phyloP scores from a whole-genome alignment of 179 eudicot species.

The Pouteria campechiana region DNA sequence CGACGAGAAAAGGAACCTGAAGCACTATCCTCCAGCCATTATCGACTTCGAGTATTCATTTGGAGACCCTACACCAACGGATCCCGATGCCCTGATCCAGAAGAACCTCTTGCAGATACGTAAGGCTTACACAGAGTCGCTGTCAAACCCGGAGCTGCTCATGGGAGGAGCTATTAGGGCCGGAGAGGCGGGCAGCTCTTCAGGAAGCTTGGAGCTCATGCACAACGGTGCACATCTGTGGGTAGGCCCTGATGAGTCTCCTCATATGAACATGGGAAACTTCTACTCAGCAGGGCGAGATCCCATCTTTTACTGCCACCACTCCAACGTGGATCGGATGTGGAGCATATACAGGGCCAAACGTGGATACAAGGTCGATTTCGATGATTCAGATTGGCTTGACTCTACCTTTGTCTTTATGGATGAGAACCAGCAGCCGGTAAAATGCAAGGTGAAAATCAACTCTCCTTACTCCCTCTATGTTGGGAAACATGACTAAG shows the following conservation, averaged over 20 bases:
- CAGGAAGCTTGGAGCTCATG: not conserved
- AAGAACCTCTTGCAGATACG: too few species aligned
- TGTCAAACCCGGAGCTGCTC: not conserved
- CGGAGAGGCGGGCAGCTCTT: not conserved
- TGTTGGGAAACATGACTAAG: too few species aligned
- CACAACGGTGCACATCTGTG: constrained; percentile 1
- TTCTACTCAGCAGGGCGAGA: constrained; percentile 21
- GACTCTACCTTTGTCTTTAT: constrained; percentile 13
- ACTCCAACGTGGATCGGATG: constrained; percentile 20
- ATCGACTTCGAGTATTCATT: not conserved
- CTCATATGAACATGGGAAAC: constrained; percentile 13
- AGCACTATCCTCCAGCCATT: not conserved
- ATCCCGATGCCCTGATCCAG: not conserved
- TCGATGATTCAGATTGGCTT: constrained; percentile 9
- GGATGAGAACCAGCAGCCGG: constrained; percentile 12
- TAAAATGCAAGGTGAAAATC: too few species aligned
- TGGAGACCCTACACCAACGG: too few species aligned
- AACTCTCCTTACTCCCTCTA: too few species aligned
- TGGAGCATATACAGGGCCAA: constrained; percentile 16
- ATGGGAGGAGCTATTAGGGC: not conserved
- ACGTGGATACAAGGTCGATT: not conserved
- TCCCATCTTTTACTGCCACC: constrained; percentile 20
- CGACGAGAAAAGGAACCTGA: not conserved
- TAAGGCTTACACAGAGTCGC: too few species aligned
- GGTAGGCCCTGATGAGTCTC: constrained; percentile 5